Evolutionary conservation across 805 yeast species (phyloP), one percentile per base, ranked within the genome.

Genomic region (Jamesozyma rosinii): DNA sequence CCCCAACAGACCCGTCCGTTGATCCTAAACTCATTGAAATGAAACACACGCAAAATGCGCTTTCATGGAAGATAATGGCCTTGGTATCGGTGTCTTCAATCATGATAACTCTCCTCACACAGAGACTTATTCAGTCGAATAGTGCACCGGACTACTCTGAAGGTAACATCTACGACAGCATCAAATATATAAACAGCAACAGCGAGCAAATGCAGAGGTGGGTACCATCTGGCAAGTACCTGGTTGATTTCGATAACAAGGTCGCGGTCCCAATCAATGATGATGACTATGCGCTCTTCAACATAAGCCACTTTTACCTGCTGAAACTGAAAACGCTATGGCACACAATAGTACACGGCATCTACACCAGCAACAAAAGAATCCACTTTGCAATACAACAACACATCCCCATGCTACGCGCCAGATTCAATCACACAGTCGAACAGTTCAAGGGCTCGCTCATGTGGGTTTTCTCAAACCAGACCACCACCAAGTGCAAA

Each of bases 181-280:
- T 37, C 26, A 33, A 20, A 11, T 37, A 26, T 21, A n/a, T 15
- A 15, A 32, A 32, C 17, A 15, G 9, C 5, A 32, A 11, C 9
- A 9, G 19, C 22, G 20, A 42, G 26, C 18, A 36, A 1, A 19
- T 35, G 11, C 6, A 13, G 6, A 30, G 29, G 27, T 52, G 52
- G 55, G 42, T 36, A n/a, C 55, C 54, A 6, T 29, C 46, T 8
- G 59, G 60, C 5, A 50, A 54, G 29, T 56, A 45, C 37, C 44
- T 46, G 33, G 48, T 56, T 35, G 60, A 56, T 44, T 54, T 56
- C 38, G 59, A 56, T 30, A 50, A 49, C 21, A 44, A 44, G 18
- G 44, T 50, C 21, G 55, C 55, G 2, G 44, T 49, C 20, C 53
- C 54, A 20, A 44, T 53, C 15, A 44, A 45, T 5, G 40, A 42